phyloP scores from a whole-genome alignment of 2,329 filamentous ascomycete species.

The Neoarthrinium moseri region DNA sequence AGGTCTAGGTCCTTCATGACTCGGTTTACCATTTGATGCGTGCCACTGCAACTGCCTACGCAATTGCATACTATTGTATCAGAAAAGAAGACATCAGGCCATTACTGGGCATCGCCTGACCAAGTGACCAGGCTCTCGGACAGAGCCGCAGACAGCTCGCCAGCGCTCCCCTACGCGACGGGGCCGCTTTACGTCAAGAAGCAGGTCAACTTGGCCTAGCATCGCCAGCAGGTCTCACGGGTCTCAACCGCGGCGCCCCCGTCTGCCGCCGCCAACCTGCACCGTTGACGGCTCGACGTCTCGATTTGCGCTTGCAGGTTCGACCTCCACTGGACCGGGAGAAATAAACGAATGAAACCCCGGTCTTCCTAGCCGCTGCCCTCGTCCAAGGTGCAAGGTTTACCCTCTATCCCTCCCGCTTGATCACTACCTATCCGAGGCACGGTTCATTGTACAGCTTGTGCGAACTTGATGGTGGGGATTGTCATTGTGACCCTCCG shows the following conservation, averaged over 20 bases:
- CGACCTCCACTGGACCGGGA: conserved; percentile 20
- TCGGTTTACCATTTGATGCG: conserved; percentile 3
- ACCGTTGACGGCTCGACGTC: conserved; percentile 4
- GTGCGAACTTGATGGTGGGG: conserved; percentile 37
- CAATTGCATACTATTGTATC: neutral
- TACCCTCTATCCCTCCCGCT: conserved; percentile 33
- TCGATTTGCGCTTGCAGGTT: conserved; percentile 22
- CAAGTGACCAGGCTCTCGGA: too few species aligned
- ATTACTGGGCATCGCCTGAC: conserved; percentile 2
- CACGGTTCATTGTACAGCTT: conserved; percentile 37
- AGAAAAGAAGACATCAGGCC: neutral
- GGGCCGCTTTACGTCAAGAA: conserved; percentile 5
- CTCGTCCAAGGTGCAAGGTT: conserved; percentile 34
- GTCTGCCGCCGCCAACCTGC: conserved; percentile 7
- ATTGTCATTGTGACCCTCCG: conserved; percentile 31
- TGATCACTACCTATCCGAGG: conserved; percentile 32
- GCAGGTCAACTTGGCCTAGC: neutral
- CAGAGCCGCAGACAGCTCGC: neutral
- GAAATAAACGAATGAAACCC: conserved; percentile 36
- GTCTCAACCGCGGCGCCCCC: conserved; percentile 7
- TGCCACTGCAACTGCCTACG: conserved; percentile 3
- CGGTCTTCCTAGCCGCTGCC: conserved; percentile 36
- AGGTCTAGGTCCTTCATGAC: neutral
- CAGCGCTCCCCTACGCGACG: neutral
- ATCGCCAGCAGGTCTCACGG: conserved; percentile 3